Evolutionary conservation across 192 early-diverging fungal genomes (phyloP).

Genomic region (Geosiphon pyriformis): DNA sequence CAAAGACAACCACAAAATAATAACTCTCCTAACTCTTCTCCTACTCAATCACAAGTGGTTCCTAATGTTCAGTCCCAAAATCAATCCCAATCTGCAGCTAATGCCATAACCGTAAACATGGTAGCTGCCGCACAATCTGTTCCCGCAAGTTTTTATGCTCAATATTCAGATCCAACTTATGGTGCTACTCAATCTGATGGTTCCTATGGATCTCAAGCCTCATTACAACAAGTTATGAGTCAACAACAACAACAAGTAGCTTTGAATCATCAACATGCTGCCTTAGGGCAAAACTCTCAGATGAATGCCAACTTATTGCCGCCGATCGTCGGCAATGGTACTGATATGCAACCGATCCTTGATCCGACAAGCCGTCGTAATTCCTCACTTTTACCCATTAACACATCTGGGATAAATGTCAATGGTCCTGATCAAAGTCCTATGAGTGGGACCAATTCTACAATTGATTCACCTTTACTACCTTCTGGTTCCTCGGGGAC

Average conservation of each 20-base stretch:
- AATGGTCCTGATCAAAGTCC: background rate
- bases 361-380: background rate
- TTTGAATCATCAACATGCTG: background rate
- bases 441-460: constrained; percentile 9
- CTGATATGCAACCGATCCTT: background rate
- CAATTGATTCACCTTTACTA: background rate
- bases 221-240: background rate
- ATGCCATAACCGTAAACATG: background rate
- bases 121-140: background rate
- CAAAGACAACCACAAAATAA: background rate
- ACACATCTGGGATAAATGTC: background rate
- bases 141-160: background rate
- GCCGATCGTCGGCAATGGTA: background rate
- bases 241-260: background rate
- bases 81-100: constrained; percentile 3
- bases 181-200: background rate
- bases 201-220: background rate
- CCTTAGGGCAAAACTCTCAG: background rate
- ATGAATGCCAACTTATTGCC: background rate
- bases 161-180: background rate
- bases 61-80: constrained; percentile 4
- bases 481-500: background rate
- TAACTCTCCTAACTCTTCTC: constrained; percentile 3
- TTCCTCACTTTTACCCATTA: constrained; percentile 6
- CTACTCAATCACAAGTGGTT: constrained; percentile 16